These are phyloP conservation scores for Cryptosporidium parvum DNA, from an alignment of 169 alveolate genomes.

Conservation along the genomic window DNA sequence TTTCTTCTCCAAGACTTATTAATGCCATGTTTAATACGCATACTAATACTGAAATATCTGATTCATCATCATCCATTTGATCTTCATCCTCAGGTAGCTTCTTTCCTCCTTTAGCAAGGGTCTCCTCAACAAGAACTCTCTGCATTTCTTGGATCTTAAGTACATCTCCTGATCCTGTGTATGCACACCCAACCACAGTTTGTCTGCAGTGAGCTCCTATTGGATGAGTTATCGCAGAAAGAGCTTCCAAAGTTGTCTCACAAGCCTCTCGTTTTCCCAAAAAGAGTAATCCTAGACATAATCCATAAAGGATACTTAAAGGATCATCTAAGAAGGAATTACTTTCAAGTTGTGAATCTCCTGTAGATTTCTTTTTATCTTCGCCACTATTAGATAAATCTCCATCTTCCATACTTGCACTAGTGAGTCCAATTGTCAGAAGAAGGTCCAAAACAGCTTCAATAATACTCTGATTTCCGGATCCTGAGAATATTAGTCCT, in stretches of 20 bases:
- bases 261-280: constrained; percentile 91
- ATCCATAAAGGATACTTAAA: constrained; percentile 74
- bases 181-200: constrained; percentile 88
- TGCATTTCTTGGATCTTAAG: constrained; percentile 94
- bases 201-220: constrained; percentile 76
- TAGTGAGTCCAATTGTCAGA: constrained; percentile 21
- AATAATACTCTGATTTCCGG: constrained; percentile 93
- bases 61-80: constrained; percentile 77
- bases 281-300: constrained; percentile 89
- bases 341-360: constrained; percentile 18
- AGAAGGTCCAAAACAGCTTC: constrained; percentile 89
- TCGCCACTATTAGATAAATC: not conserved
- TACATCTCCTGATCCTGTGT: constrained; percentile 98
- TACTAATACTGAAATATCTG: constrained; percentile 83
- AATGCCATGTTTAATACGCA: constrained; percentile 95
- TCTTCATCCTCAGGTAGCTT: constrained; percentile 7
- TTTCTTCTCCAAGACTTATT: constrained; percentile 95
- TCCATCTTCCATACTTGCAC: not conserved
- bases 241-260: constrained; percentile 91
- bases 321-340: constrained; percentile 71
- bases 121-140: constrained; percentile 88
- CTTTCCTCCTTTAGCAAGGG: constrained; percentile 13
- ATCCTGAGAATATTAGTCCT: constrained; percentile 96
- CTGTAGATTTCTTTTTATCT: not conserved
- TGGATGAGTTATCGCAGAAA: constrained; percentile 84